These are phyloP conservation scores for Talaromyces funiculosus DNA, from an alignment of 2,329 filamentous ascomycete genomes.

Conservation along the genomic window DNA sequence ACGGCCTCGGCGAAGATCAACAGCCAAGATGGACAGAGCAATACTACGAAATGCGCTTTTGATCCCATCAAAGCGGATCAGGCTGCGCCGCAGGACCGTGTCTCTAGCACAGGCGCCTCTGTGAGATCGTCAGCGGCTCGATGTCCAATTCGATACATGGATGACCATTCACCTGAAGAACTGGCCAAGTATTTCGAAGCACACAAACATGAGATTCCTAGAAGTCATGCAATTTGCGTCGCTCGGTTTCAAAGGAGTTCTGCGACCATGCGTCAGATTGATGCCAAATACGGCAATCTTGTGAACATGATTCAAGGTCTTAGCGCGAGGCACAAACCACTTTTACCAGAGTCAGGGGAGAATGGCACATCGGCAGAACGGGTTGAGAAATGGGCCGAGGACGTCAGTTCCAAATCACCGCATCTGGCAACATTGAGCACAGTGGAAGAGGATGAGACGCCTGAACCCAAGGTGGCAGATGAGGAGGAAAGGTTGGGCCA, in stretches of 20 bases:
- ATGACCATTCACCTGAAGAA: slow-evolving; percentile 89
- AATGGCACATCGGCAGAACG: slow-evolving; percentile 56
- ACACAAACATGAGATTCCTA: slow-evolving; percentile 89
- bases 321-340: slow-evolving; percentile 75
- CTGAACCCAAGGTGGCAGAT: slow-evolving; percentile 16
- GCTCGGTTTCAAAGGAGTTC: slow-evolving; percentile 76
- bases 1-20: slow-evolving; percentile 18
- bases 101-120: slow-evolving; percentile 37
- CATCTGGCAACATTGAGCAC: slow-evolving; percentile 34
- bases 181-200: slow-evolving; percentile 90
- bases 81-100: slow-evolving; percentile 33
- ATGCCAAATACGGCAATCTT: slow-evolving; percentile 80
- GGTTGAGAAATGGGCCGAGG: slow-evolving; percentile 81
- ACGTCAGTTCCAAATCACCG: slow-evolving; percentile 56
- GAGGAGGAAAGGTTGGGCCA: slow-evolving; percentile 61
- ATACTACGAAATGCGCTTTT: slow-evolving; percentile 44
- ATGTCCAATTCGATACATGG: slow-evolving; percentile 87
- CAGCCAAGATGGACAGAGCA: slow-evolving; percentile 25
- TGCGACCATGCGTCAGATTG: slow-evolving; percentile 77
- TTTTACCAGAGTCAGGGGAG: slow-evolving; percentile 60
- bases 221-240: slow-evolving; percentile 89
- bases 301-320: slow-evolving; percentile 93
- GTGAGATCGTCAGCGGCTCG: slow-evolving; percentile 51
- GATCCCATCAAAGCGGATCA: slow-evolving; percentile 50
- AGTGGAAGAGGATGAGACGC: slow-evolving; percentile 30